These are phyloP conservation scores for Beauveria brongniartii DNA, from an alignment of 2,329 filamentous ascomycete species.

Conservation along the genomic window DNA sequence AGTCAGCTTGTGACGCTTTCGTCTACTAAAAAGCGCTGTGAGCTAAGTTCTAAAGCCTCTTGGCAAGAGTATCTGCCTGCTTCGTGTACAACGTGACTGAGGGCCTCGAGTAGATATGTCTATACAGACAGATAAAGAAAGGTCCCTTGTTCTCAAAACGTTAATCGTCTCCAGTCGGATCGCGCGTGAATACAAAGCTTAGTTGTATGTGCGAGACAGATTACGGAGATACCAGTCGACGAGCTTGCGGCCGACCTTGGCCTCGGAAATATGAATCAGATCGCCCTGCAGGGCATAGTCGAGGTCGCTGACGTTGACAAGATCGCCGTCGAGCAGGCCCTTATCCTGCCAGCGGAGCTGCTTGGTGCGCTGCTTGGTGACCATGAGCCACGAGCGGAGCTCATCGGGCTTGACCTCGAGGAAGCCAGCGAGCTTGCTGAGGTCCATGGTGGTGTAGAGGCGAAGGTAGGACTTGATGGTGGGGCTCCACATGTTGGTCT, in stretches of 20 bases:
- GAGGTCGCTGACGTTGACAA: conserved; percentile 87
- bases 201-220: conserved; percentile 83
- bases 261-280: conserved; percentile 96
- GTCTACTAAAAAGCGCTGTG: neutral
- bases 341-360: conserved; percentile 89
- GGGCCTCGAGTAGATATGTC: conserved; percentile 2
- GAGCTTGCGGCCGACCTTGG: conserved; percentile 92
- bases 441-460: conserved; percentile 98
- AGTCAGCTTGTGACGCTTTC: conserved; percentile 3
- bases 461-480: conserved; percentile 98
- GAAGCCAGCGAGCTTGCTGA: conserved; percentile 96
- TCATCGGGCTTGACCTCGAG: conserved; percentile 95
- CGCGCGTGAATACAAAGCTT: neutral
- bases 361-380: conserved; percentile 98
- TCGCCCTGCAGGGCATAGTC: conserved; percentile 97
- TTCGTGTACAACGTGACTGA: neutral
- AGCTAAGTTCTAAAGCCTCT: neutral
- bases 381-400: conserved; percentile 83
- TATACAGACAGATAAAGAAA: neutral
- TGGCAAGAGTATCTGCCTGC: neutral
- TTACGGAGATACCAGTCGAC: conserved; percentile 99
- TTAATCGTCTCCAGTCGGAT: neutral
- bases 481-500: conserved; percentile 97
- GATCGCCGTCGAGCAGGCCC: conserved; percentile 82
- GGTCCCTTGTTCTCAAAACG: neutral